Evolutionary conservation across 148 eudicot genomes (phyloP), one percentile per base, ranked within the genome.

Genomic region (Arctostaphylos glauca): DNA sequence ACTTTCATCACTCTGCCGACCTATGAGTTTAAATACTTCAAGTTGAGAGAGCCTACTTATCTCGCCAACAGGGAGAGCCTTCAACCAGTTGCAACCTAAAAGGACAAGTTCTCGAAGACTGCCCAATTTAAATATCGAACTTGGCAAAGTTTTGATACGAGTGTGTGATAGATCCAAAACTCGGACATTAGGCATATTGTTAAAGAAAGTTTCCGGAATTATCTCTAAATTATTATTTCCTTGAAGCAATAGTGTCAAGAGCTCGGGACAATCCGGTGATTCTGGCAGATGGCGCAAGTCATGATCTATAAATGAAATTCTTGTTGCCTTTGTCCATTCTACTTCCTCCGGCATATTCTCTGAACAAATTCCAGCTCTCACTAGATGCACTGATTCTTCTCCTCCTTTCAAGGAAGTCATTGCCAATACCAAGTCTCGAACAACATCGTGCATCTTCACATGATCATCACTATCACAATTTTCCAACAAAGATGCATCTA

Each of bases 81-180:
- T n/a, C n/a, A n/a, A n/a, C n/a, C n/a, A n/a, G n/a, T n/a, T n/a
- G n/a, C n/a, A n/a, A n/a, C n/a, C n/a, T n/a, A n/a, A n/a, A n/a
- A n/a, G n/a, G n/a, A n/a, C n/a, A n/a, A n/a, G n/a, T n/a, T n/a
- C n/a, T n/a, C n/a, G n/a, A n/a, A n/a, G n/a, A n/a, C n/a, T n/a
- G n/a, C n/a, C n/a, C n/a, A n/a, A 41, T 49, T 15, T 3, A n/a
- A 16, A 75, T 75, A 3, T n/a, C n/a, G n/a, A n/a, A n/a, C n/a
- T n/a, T 0, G 7, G 0, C n/a, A n/a, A n/a, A n/a, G n/a, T n/a
- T n/a, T n/a, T n/a, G n/a, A n/a, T n/a, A n/a, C n/a, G n/a, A n/a
- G 78, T 75, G 15, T 3, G 0, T 50, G 59, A 75, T 48, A 74
- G 77, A 21, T 74, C 77, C 56, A 74, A 21, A 74, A 74, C 56